Evolutionary conservation across 352 stramenopile species (phyloP).

Genomic region (Thalassiosira livingstoniorum): DNA sequence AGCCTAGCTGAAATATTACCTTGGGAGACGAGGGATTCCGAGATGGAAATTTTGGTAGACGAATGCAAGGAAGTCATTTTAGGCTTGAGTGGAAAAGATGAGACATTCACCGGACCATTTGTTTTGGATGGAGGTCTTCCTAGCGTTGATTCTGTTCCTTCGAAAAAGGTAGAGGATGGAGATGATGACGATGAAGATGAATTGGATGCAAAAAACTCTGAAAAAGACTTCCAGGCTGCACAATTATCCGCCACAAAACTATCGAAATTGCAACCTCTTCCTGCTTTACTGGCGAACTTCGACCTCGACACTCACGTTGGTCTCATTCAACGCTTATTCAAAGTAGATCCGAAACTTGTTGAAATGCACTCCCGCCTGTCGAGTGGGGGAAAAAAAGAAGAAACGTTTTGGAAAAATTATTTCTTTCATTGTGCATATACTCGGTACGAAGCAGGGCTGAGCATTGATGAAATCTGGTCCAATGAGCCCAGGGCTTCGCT

Average conservation of each 20-base stretch:
- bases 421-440: conserved; percentile 54
- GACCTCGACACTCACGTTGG: conserved; percentile 84
- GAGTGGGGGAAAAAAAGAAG: conserved; percentile 68
- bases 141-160: conserved; percentile 13
- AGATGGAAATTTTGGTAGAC: conserved; percentile 85
- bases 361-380: conserved; percentile 68
- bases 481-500: conserved; percentile 41
- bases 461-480: conserved; percentile 86
- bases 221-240: conserved; percentile 48
- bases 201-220: conserved; percentile 22
- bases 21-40: conserved; percentile 81
- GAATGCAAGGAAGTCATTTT: conserved; percentile 85
- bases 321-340: conserved; percentile 78
- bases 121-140: conserved; percentile 63
- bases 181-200: conserved; percentile 46
- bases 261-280: conserved; percentile 75
- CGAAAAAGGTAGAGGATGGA: conserved; percentile 42
- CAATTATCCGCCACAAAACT: conserved; percentile 68
- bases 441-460: conserved; percentile 80
- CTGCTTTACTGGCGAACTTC: conserved; percentile 72
- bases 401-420: conserved; percentile 82
- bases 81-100: conserved; percentile 60
- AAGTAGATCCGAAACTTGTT: conserved; percentile 73
- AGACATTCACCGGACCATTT: conserved; percentile 81
- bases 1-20: conserved; percentile 71